Evolutionary conservation across 495 filamentous ascomycete species (phyloP).

Genomic region (Cercophora scortea): DNA sequence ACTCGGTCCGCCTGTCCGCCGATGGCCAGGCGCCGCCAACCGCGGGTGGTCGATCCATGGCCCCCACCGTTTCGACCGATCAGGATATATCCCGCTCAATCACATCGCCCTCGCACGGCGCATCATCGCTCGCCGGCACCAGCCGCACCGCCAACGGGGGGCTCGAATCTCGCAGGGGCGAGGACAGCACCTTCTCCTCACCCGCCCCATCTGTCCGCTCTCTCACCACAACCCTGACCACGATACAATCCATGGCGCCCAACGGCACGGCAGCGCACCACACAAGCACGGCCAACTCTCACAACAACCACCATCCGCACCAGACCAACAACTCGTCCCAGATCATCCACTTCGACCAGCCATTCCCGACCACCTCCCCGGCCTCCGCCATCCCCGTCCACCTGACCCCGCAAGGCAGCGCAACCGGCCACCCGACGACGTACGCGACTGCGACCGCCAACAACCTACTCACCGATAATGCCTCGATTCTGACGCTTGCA

Average conservation of each 20-base stretch:
- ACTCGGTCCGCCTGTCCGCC: conserved; percentile 48
- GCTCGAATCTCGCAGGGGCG: conserved; percentile 59
- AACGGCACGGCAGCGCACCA: conserved; percentile 58
- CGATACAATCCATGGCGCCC: conserved; percentile 79
- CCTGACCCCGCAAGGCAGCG: conserved; percentile 47
- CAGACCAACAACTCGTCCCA: conserved; percentile 38
- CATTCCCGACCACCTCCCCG: conserved; percentile 69
- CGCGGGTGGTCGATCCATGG: conserved; percentile 59
- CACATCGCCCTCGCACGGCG: conserved; percentile 69
- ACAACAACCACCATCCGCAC: conserved; percentile 27
- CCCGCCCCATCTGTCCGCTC: conserved; percentile 87
- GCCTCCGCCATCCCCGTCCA: conserved; percentile 77
- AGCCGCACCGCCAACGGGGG: conserved; percentile 58
- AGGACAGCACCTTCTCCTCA: conserved; percentile 87
- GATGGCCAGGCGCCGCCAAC: conserved; percentile 52
- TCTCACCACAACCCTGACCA: conserved; percentile 89
- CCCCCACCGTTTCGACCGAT: conserved; percentile 76
- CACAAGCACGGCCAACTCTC: conserved; percentile 41
- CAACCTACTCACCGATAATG: conserved; percentile 86
- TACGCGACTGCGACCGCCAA: conserved; percentile 88
- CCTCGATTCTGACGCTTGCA: conserved; percentile 91
- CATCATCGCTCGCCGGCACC: conserved; percentile 50
- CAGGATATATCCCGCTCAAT: conserved; percentile 67
- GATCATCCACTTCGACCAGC: conserved; percentile 75
- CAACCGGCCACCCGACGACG: conserved; percentile 60